A percentile compares a stretch with the other conserved stretches of the same genome.
Conservation (phyloP, 148 eudicot species). For the Linanthus parryae region DNA sequence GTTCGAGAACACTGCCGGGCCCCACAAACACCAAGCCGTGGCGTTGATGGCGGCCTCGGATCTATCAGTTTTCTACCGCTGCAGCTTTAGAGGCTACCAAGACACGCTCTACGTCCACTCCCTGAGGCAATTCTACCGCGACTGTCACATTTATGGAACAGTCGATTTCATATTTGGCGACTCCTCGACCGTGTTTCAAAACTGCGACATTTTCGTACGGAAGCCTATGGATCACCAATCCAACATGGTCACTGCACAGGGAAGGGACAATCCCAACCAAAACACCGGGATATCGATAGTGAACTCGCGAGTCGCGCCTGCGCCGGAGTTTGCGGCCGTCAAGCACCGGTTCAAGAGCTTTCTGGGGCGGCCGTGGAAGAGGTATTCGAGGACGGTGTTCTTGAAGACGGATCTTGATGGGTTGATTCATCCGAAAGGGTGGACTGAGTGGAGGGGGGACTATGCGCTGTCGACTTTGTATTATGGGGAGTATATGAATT, state of each 20-base stretch:
- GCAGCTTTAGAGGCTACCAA: slow-evolving; percentile 60
- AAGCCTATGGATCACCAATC: slow-evolving; percentile 43
- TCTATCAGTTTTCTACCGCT: slow-evolving; percentile 48
- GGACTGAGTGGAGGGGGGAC: slow-evolving; percentile 55
- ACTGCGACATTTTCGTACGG: slow-evolving; percentile 56
- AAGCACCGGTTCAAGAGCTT: slow-evolving; percentile 29
- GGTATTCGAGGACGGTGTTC: slow-evolving; percentile 53
- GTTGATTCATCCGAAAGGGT: slow-evolving; percentile 57
- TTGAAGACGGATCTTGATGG: slow-evolving; percentile 51
- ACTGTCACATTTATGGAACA: slow-evolving; percentile 66
- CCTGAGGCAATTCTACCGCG: slow-evolving; percentile 60
- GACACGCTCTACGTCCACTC: slow-evolving; percentile 61
- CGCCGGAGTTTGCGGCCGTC: slow-evolving; percentile 25
- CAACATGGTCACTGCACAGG: slow-evolving; percentile 68
- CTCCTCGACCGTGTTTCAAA: slow-evolving; percentile 49
- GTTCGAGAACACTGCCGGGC: slow-evolving; percentile 65
- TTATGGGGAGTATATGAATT: slow-evolving; percentile 64
- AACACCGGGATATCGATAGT: slow-evolving; percentile 56
- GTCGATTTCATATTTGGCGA: slow-evolving; percentile 71
- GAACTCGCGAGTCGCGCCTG: slow-evolving; percentile 35
- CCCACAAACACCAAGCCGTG: slow-evolving; percentile 63
- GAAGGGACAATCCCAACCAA: slow-evolving; percentile 31
- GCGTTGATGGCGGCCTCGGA: slow-evolving; percentile 53
- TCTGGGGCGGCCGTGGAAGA: slow-evolving; percentile 72
- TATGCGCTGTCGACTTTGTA: slow-evolving; percentile 54